Evolutionary conservation across 2,329 filamentous ascomycete species (phyloP), one percentile per base, ranked within the genome.

Genomic region (Aureobasidium namibiae): DNA sequence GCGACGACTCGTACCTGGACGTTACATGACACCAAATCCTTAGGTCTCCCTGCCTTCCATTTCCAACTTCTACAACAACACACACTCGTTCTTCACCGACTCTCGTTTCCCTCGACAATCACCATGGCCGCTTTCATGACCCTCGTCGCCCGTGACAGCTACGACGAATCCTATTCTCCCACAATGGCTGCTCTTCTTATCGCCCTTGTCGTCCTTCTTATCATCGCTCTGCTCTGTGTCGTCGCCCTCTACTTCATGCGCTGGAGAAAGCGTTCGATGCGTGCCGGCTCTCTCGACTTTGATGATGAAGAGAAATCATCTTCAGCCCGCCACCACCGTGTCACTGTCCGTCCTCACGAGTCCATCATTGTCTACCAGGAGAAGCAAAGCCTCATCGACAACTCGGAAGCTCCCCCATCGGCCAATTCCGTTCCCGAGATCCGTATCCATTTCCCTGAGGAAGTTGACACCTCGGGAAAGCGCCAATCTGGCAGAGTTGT

Each of bases 391-490:
- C 85, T 95, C 75, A 84, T 92, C 65, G 81, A 85, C 64, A 89
- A 89, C 74, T 88, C 89, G 33, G 79, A 82, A 61, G 87, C 85
- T 63, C 87, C 90, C 16, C 89, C 92, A 23, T 89, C 91, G 29
- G 78, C 87, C 67, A 89, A 84, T 73, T 87, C 88, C 65, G 82
- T 97, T 29, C 94, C 94, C 21, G 89, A 97, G 76, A 99, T 99
- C 69, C 90, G 92, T 75, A 96, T 99, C 74, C 97, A 94, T 36
- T 97, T 99, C 79, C 94, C 94, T 16, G 90, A 95, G 67, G 94
- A 97, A 78, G 87, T 95, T 66, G 92, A 96, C 70, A 89, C 90
- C 52, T 69, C 76, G 58, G 92, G 92, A 66, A 90, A 86, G 74
- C 82, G 82, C 67, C 88, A 88, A 77, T 90, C 87, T 65, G 92